These are phyloP conservation scores for Nasturtium officinale DNA, from an alignment of 345 rosid genomes.

Conservation along the genomic window DNA sequence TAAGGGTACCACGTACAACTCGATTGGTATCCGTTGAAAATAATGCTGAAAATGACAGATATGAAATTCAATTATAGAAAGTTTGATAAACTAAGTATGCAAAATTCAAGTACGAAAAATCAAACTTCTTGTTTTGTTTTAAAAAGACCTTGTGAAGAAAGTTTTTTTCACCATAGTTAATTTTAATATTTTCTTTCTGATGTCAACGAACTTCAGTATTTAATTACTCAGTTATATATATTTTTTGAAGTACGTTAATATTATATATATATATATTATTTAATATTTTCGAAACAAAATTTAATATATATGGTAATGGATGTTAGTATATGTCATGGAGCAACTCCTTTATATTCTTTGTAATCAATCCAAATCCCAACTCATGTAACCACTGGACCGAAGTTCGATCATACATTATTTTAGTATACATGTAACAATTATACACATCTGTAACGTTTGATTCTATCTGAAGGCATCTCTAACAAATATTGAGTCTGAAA, in stretches of 20 bases:
- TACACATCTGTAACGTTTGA: slow-evolving; percentile 19
- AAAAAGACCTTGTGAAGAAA: neutral
- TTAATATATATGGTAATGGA: neutral
- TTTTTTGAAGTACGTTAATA: neutral
- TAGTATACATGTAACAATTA: neutral
- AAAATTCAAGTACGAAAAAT: neutral
- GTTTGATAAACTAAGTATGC: neutral
- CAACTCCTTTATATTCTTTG: slow-evolving; percentile 5
- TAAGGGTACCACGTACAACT: neutral
- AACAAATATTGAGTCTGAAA: slow-evolving; percentile 3
- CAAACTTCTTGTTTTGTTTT: neutral
- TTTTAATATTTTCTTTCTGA: neutral
- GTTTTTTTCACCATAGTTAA: neutral
- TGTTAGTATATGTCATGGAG: neutral
- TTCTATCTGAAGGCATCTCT: slow-evolving; percentile 30
- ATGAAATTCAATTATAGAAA: neutral
- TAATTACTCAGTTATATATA: neutral
- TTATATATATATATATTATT: neutral
- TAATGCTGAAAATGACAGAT: too few species aligned
- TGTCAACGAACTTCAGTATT: neutral
- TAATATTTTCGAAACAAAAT: too few species aligned
- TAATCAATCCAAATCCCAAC: slow-evolving; percentile 24
- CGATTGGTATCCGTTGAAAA: neutral
- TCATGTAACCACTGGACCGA: slow-evolving; percentile 14
- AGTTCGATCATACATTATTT: neutral